phyloP scores from a whole-genome alignment of 306 rosid species.

The Oxytropis ochrocephala region DNA sequence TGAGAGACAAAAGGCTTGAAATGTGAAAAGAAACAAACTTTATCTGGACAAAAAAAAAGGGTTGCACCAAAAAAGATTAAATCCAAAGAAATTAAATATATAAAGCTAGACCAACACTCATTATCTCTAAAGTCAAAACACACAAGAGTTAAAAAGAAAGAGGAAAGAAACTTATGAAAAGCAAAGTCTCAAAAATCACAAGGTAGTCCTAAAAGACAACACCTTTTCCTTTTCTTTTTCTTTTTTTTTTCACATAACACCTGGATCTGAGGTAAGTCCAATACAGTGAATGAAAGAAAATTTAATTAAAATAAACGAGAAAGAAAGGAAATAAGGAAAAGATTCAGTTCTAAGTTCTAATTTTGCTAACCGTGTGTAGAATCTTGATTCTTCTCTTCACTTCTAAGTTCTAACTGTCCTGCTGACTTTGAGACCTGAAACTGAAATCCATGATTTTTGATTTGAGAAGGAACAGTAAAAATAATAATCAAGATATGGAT shows the following conservation, averaged over 20 bases:
- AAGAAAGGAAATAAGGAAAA: too few relatives aligned
- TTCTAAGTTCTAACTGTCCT: too few relatives aligned
- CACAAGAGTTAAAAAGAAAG: slow-evolving; percentile 44
- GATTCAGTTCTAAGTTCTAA: too few relatives aligned
- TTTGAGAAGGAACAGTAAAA: too few relatives aligned
- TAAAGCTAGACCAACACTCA: slow-evolving; percentile 22
- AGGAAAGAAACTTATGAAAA: slow-evolving; percentile 59
- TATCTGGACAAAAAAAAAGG: slow-evolving; percentile 20
- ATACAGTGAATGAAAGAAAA: slow-evolving; percentile 9
- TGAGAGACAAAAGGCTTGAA: slow-evolving; percentile 39
- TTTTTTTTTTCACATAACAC: slow-evolving; percentile 29
- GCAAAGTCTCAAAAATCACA: slow-evolving; percentile 70
- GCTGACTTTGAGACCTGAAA: too few relatives aligned
- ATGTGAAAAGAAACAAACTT: slow-evolving; percentile 19
- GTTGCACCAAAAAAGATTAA: slow-evolving; percentile 13
- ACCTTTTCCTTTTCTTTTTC: neutral
- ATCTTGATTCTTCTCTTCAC: too few relatives aligned
- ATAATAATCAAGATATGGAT: too few relatives aligned
- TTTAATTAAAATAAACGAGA: too few relatives aligned
- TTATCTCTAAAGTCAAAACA: slow-evolving; percentile 56
- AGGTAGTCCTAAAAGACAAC: slow-evolving; percentile 52
- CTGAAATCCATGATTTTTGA: too few relatives aligned
- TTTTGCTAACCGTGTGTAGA: too few relatives aligned
- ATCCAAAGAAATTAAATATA: slow-evolving; percentile 25
- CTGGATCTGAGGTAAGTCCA: slow-evolving; percentile 99